Evolutionary conservation across 2,329 filamentous ascomycete genomes (phyloP), one percentile per base, ranked within the genome.

Genomic region (Aspergillus piperis): DNA sequence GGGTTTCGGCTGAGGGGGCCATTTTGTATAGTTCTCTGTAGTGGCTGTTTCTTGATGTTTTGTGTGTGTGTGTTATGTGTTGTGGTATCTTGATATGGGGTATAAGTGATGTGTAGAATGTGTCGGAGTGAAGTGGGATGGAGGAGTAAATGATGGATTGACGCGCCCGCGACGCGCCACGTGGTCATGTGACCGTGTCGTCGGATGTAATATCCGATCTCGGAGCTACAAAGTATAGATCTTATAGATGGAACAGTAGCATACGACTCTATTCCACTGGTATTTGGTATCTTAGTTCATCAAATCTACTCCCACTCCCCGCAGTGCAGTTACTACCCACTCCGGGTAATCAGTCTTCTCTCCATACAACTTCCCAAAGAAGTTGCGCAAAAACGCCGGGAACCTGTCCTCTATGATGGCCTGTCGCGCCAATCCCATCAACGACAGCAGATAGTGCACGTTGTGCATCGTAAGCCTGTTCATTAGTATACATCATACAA

Each of bases 381-480:
- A 98, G 36, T 84, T 78, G 66, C 81, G 87, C 62, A 97, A 73
- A 69, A 95, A 96, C 2, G 81, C 84, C 1, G 95, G 93, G 74
- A 90, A 98, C 54, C 82, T 78, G 72, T 96, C 92, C 62, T 89
- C 89, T 7, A 96, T 79, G 63, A 98, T 92, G 15, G 95, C 88
- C 63, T 90, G 82, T 61, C 94, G 84, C 11, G 87, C 85, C 62
- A 85, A 80, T 19, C 83, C 81, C 92, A 98, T 97, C 68, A 99
- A 80, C 62, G 89, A 84, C 57, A 99, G 82, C 73, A 96, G 87
- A 72, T 96, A 96, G 80, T 92, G 92, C 25, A 99, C 91, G 72
- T 99, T 99, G 76, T 99, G 95, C 72, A 98, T 92, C 0, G 92
- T 96, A 57, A 99, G 80, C 23, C 91, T 81, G 86, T 3, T 5